Evolutionary conservation across 345 rosid genomes (phyloP).

Genomic region (Mangifera indica): DNA sequence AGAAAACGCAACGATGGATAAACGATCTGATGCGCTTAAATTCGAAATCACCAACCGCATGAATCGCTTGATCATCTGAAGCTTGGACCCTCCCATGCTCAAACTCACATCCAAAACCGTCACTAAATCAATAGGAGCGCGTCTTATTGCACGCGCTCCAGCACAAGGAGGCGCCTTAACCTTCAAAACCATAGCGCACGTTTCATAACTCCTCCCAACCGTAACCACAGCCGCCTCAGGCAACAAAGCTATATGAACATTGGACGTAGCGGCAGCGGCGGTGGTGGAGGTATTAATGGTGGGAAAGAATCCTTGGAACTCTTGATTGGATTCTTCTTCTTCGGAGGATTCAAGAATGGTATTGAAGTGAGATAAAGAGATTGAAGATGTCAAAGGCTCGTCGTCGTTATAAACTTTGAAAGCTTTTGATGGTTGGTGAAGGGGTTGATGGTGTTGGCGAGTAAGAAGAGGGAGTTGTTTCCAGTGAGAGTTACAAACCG

Average conservation of each 20-base stretch:
- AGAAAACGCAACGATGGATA: constrained; percentile 80
- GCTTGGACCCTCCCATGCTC: constrained; percentile 39
- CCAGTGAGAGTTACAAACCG: constrained; percentile 71
- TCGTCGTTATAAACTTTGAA: constrained; percentile 76
- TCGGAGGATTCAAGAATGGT: constrained; percentile 82
- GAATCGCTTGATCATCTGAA: constrained; percentile 59
- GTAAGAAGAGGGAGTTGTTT: constrained; percentile 48
- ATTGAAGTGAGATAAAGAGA: constrained; percentile 49
- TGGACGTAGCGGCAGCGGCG: not conserved
- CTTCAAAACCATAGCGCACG: constrained; percentile 54
- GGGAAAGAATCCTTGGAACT: constrained; percentile 58
- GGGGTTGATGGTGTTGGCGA: constrained; percentile 18
- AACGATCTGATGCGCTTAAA: constrained; percentile 59
- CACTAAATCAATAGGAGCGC: constrained; percentile 74
- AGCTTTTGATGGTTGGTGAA: constrained; percentile 20
- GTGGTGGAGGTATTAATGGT: not conserved
- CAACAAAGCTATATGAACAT: constrained; percentile 10
- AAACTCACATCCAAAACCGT: constrained; percentile 65
- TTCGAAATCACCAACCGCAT: constrained; percentile 60
- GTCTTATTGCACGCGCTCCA: constrained; percentile 28
- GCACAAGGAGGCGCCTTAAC: constrained; percentile 57
- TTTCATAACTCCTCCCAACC: constrained; percentile 50
- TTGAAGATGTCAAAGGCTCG: constrained; percentile 63
- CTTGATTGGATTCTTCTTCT: constrained; percentile 46
- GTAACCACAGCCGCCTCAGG: constrained; percentile 74